A percentile compares a stretch with the other conserved stretches of the same genome.
phyloP scores from a whole-genome alignment of 805 yeast genomes.

The Saitoella complicata region DNA sequence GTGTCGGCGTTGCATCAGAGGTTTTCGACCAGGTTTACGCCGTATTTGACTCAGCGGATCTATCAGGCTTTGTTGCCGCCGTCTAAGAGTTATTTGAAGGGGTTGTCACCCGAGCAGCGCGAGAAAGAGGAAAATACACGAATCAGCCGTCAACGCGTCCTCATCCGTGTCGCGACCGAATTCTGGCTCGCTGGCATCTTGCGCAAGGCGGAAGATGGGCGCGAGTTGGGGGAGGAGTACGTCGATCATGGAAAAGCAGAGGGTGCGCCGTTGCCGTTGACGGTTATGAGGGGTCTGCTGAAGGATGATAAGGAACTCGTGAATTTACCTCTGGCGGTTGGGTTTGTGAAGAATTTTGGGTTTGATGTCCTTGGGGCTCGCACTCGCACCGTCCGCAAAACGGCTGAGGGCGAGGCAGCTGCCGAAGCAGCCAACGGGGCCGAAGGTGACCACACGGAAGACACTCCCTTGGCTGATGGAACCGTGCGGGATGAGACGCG shows the following conservation, averaged over 20 bases:
- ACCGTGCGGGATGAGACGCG: no score
- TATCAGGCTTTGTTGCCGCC: conserved; percentile 16
- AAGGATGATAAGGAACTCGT: conserved; percentile 9
- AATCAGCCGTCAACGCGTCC: conserved; percentile 28
- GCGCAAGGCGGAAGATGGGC: conserved; percentile 25
- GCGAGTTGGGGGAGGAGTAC: background rate
- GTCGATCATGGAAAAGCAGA: background rate
- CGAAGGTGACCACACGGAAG: background rate
- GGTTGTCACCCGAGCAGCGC: conserved; percentile 16
- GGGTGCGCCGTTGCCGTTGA: conserved; percentile 26
- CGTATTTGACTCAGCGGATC: conserved; percentile 8
- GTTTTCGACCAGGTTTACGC: conserved; percentile 38
- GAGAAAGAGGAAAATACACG: conserved; percentile 32
- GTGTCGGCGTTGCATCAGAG: conserved; percentile 65
- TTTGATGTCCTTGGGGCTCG: conserved; percentile 36
- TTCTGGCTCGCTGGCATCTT: conserved; percentile 43
- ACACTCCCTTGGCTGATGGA: background rate
- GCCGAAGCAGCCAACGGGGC: background rate
- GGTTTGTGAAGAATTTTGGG: conserved; percentile 43
- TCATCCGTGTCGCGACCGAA: conserved; percentile 41
- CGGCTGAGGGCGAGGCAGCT: background rate
- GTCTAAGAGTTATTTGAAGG: conserved; percentile 11
- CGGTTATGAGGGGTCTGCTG: conserved; percentile 31
- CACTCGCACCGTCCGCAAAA: background rate
- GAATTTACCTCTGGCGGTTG: conserved; percentile 13